Percentiles rank a stretch among this genome's conserved stretches.
Conservation (phyloP, 2,329 filamentous ascomycete genomes). For the Colletotrichum tabaci region DNA sequence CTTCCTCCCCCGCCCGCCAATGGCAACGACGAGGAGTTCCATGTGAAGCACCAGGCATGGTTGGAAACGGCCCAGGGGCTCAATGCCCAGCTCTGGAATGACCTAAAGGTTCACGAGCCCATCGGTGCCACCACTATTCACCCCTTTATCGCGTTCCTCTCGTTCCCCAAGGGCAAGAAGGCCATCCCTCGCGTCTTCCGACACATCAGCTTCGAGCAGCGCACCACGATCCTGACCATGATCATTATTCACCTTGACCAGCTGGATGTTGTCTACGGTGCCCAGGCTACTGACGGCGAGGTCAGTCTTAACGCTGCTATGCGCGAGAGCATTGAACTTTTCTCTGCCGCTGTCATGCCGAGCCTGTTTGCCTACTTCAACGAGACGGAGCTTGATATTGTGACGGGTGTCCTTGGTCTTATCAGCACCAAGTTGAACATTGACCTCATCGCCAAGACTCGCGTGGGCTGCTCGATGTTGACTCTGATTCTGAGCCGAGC, state of each 20-base stretch:
- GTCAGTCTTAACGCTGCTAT: constrained; percentile 79
- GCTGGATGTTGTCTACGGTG: constrained; percentile 89
- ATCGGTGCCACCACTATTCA: constrained; percentile 84
- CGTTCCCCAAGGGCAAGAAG: constrained; percentile 96
- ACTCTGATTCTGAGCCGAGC: constrained; percentile 96
- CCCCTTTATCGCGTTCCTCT: constrained; percentile 96
- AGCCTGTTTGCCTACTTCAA: constrained; percentile 91
- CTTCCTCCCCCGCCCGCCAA: constrained; percentile 77
- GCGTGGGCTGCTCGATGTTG: constrained; percentile 89
- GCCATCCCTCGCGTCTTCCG: constrained; percentile 95
- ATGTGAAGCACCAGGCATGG: constrained; percentile 86
- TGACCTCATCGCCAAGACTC: constrained; percentile 86
- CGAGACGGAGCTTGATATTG: constrained; percentile 91
- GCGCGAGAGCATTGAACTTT: constrained; percentile 93
- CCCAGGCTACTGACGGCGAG: constrained; percentile 81
- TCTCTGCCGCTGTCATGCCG: constrained; percentile 89
- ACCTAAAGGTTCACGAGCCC: constrained; percentile 93
- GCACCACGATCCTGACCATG: constrained; percentile 95
- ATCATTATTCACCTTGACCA: constrained; percentile 94
- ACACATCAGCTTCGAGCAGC: constrained; percentile 91
- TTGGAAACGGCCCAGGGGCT: constrained; percentile 78
- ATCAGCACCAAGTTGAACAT: constrained; percentile 88
- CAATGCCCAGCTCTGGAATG: constrained; percentile 86
- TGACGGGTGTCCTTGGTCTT: constrained; percentile 89
- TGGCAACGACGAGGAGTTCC: constrained; percentile 75